These are phyloP conservation scores for Suhomyces panamericanus DNA, from an alignment of 1,139 yeast genomes.

Conservation along the genomic window DNA sequence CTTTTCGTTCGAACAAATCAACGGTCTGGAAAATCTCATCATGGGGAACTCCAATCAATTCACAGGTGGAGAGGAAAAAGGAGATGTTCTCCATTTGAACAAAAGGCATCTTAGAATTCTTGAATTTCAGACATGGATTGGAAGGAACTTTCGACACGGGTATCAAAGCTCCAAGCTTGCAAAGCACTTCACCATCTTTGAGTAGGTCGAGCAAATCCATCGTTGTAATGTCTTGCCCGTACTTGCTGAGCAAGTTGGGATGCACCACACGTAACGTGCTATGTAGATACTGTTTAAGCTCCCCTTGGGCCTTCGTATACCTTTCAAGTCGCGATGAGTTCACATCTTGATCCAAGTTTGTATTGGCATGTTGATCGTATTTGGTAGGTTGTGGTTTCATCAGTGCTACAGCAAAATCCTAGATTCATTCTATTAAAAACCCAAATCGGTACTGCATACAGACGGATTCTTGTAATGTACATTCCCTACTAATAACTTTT, in stretches of 20 bases:
- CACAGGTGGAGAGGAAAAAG: conserved; percentile 62
- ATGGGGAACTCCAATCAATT: conserved; percentile 68
- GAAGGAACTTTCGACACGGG: conserved; percentile 31
- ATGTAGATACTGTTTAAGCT: conserved; percentile 47
- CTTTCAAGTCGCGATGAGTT: conserved; percentile 46
- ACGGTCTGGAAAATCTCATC: conserved; percentile 84
- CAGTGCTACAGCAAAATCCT: not conserved
- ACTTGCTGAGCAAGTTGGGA: conserved; percentile 13
- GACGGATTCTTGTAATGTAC: conserved; percentile 4
- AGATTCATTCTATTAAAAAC: too few relatives aligned
- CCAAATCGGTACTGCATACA: not conserved
- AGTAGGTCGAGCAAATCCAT: conserved; percentile 48
- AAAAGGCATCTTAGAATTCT: conserved; percentile 75
- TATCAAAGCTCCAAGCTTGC: conserved; percentile 46
- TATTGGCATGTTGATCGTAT: conserved; percentile 29
- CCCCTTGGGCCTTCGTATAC: conserved; percentile 46
- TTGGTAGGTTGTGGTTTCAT: conserved; percentile 12
- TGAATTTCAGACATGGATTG: conserved; percentile 45
- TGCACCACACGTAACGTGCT: conserved; percentile 14
- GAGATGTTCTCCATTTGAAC: conserved; percentile 88
- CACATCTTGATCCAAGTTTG: conserved; percentile 62
- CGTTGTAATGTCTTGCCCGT: conserved; percentile 21
- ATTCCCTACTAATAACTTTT: not conserved
- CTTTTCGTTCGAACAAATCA: conserved; percentile 71
- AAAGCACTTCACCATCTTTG: conserved; percentile 66